Base-by-base conservation (phyloP, 257 asterid species). In the Euphrasia confusa region DNA sequence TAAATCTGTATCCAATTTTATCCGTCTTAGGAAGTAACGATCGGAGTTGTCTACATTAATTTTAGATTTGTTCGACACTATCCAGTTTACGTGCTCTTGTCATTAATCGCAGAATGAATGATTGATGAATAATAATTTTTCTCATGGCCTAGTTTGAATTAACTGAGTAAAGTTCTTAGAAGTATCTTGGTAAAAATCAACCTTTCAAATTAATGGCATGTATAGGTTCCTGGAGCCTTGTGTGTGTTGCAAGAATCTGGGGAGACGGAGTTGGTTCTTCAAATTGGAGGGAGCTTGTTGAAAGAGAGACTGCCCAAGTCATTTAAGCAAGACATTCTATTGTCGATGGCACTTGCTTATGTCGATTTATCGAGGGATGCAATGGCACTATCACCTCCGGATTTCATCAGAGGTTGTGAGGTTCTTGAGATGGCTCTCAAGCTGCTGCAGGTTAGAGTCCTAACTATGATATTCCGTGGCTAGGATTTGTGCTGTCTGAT, bases 231-330 rank as follows among this genome's bases (percentile, higher is more conserved):
- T 15, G 97, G 97, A 72, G 92, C 96, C 15, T 68, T 93, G 77
- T 77, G 94, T 69, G 95, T 85, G 14, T 76, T 93, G 77, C 99
- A 89, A 85, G 99, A 93, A 68, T 78, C 96, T 33, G 99, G 99
- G 68, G 97, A 93, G 74, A 74, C 89, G 4, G 94, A 89, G 44
- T 54, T 93, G 70, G 99, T 85, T 68, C 84, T 93, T 80, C 88
- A 82, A 73, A 85, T 93, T 72, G 97, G 96, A 47, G 94, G 76
- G 70, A 79, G 80, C 72, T 80, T 93, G 86, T 68, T 93, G 75
- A 89, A 81, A 69, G 96, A 93, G 81, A 80, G 95, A 77, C 72
- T 93, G 65, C 95, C 95, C 5, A 93, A 93, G 80, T 75, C 95
- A 42, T 89, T 89, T 76, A 93, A 93, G 79, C 99, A 93, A 82